phyloP scores from a whole-genome alignment of 2,329 filamentous ascomycete genomes.

The Aspergillus phoenicis region DNA sequence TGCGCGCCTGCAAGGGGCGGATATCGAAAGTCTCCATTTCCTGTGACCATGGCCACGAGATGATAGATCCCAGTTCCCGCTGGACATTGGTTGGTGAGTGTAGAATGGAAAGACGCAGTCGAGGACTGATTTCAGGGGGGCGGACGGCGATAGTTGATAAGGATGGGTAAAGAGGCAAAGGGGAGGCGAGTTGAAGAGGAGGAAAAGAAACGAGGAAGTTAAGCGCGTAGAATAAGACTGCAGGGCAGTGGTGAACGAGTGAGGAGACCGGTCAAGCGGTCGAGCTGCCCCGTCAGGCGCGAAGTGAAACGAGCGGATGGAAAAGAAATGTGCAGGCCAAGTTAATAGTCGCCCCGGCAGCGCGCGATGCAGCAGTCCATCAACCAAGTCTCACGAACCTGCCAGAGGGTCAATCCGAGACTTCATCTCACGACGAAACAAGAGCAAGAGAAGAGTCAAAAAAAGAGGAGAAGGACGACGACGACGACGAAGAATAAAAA shows the following conservation, averaged over 20 bases:
- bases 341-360: constrained; percentile 18
- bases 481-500: constrained; percentile 5
- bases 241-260: constrained; percentile 18
- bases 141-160: not conserved
- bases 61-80: constrained; percentile 36
- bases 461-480: constrained; percentile 16
- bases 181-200: not conserved
- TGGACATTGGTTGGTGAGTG: constrained; percentile 44
- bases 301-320: constrained; percentile 14
- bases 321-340: constrained; percentile 8
- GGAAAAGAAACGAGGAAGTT: constrained; percentile 7
- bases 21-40: constrained; percentile 42
- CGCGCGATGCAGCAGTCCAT: constrained; percentile 19
- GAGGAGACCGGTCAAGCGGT: constrained; percentile 14
- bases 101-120: constrained; percentile 1
- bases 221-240: constrained; percentile 11
- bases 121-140: constrained; percentile 2
- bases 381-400: constrained; percentile 30
- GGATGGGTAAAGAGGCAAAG: not conserved
- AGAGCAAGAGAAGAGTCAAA: constrained; percentile 6
- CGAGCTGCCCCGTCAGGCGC: constrained; percentile 14
- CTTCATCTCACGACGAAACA: constrained; percentile 19
- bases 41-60: constrained; percentile 49
- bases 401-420: constrained; percentile 31
- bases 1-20: constrained; percentile 36